Percentiles rank a stretch among this genome's conserved stretches.
Evolutionary conservation across 2,329 filamentous ascomycete genomes (phyloP).

Genomic region (Chaetomium strumarium): DNA sequence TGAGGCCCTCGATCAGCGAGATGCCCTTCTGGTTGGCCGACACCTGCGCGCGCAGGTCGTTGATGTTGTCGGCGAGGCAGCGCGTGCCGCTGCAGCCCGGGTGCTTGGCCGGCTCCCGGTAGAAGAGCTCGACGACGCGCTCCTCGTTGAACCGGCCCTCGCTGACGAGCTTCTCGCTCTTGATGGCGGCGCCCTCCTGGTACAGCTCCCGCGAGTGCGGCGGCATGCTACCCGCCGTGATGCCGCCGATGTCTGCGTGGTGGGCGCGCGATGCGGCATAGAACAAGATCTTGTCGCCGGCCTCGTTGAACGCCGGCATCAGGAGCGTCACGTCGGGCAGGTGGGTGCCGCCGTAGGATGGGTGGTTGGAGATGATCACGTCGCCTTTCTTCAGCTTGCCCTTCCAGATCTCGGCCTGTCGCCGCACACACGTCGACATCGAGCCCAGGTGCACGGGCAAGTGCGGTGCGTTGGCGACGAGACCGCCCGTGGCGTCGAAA

Average conservation of each 20-base stretch:
- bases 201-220: conserved; percentile 61
- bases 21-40: conserved; percentile 85
- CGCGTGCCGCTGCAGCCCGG: conserved; percentile 73
- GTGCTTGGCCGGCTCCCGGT: conserved; percentile 66
- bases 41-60: conserved; percentile 80
- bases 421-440: conserved; percentile 78
- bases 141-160: conserved; percentile 74
- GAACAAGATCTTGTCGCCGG: conserved; percentile 67
- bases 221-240: conserved; percentile 77
- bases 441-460: conserved; percentile 75
- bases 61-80: conserved; percentile 76
- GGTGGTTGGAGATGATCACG: conserved; percentile 78
- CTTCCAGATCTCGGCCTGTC: conserved; percentile 74
- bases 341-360: conserved; percentile 78
- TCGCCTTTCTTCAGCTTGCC: conserved; percentile 73
- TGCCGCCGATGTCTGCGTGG: conserved; percentile 80
- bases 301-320: conserved; percentile 65
- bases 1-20: conserved; percentile 65
- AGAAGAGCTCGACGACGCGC: conserved; percentile 64
- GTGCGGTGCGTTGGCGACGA: conserved; percentile 77
- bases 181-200: conserved; percentile 60
- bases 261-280: conserved; percentile 77
- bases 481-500: conserved; percentile 67
- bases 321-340: conserved; percentile 77
- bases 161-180: conserved; percentile 65